These are phyloP conservation scores for Westerdykella ornata DNA, from an alignment of 2,329 filamentous ascomycete species.

Conservation along the genomic window DNA sequence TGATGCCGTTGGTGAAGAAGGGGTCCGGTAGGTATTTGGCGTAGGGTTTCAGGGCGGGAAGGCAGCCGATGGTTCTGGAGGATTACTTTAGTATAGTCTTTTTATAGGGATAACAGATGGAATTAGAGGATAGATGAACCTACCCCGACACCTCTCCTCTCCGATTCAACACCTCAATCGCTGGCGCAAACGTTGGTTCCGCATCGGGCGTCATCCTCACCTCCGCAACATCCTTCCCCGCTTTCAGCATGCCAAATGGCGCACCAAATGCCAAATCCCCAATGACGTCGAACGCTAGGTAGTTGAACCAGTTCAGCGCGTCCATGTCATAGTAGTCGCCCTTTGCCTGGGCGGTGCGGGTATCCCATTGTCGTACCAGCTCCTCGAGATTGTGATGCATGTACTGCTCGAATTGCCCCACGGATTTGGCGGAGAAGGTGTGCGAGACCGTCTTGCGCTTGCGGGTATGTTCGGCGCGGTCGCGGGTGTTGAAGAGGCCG, in stretches of 20 bases:
- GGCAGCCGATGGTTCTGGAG: conserved; percentile 60
- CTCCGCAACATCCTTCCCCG: conserved; percentile 70
- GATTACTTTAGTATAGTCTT: conserved; percentile 1
- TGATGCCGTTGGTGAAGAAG: conserved; percentile 67
- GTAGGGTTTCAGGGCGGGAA: conserved; percentile 68
- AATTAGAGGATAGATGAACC: conserved; percentile 6
- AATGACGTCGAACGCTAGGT: conserved; percentile 48
- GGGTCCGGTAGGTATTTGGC: conserved; percentile 74
- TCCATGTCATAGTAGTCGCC: conserved; percentile 59
- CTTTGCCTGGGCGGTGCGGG: conserved; percentile 48
- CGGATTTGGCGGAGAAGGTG: conserved; percentile 75
- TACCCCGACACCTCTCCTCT: conserved; percentile 74
- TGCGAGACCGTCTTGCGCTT: conserved; percentile 87
- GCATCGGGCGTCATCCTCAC: conserved; percentile 56
- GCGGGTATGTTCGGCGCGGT: conserved; percentile 72
- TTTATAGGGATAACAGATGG: neutral
- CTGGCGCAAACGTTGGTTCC: conserved; percentile 62
- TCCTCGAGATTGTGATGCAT: conserved; percentile 72
- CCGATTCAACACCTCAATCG: conserved; percentile 82
- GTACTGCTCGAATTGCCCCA: conserved; percentile 82
- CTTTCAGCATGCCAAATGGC: conserved; percentile 75
- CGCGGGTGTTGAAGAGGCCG: conserved; percentile 83
- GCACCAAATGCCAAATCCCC: conserved; percentile 64
- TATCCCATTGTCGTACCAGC: conserved; percentile 68
- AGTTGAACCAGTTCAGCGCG: conserved; percentile 75